Percentiles rank a stretch among this genome's conserved stretches.
Evolutionary conservation across 805 yeast species (phyloP).

Genomic region (Saccharomyces paradoxus): DNA sequence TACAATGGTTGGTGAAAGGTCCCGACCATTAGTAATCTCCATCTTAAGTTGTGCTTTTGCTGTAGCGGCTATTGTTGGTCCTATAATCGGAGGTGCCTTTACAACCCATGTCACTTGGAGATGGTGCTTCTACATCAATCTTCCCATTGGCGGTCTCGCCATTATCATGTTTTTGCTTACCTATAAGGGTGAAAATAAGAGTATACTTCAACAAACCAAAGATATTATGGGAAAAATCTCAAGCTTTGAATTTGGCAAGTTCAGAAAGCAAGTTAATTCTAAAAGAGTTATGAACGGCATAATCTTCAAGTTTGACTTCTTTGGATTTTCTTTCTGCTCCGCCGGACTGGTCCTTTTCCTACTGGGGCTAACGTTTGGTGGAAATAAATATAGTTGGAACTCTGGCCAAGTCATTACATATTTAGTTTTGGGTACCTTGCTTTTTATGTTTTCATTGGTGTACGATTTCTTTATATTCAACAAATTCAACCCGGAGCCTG

Average conservation of each 20-base stretch:
- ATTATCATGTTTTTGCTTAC: conserved; percentile 10
- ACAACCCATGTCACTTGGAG: conserved; percentile 57
- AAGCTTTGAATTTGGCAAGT: not conserved
- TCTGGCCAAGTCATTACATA: conserved; percentile 36
- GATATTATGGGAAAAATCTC: not conserved
- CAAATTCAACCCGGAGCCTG: conserved; percentile 5
- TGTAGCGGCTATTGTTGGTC: conserved; percentile 49
- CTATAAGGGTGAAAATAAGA: conserved; percentile 10
- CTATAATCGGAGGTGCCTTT: conserved; percentile 60
- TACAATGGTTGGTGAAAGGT: conserved; percentile 18
- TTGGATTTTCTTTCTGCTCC: conserved; percentile 16
- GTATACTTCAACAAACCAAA: not conserved
- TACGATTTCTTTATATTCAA: conserved; percentile 34
- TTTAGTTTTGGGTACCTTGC: conserved; percentile 37
- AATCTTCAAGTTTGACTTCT: conserved; percentile 16
- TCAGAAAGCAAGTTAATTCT: not conserved
- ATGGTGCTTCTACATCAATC: conserved; percentile 67
- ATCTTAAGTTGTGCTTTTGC: conserved; percentile 33
- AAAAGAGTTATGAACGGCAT: not conserved
- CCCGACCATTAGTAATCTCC: conserved; percentile 21
- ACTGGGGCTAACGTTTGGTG: conserved; percentile 37
- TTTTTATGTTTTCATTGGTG: conserved; percentile 37
- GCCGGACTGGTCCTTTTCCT: conserved; percentile 18
- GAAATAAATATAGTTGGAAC: conserved; percentile 49
- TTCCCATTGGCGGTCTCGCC: conserved; percentile 52